Evolutionary conservation across 352 stramenopile genomes (phyloP).

Genomic region (Globisporangium heterothallicum): DNA sequence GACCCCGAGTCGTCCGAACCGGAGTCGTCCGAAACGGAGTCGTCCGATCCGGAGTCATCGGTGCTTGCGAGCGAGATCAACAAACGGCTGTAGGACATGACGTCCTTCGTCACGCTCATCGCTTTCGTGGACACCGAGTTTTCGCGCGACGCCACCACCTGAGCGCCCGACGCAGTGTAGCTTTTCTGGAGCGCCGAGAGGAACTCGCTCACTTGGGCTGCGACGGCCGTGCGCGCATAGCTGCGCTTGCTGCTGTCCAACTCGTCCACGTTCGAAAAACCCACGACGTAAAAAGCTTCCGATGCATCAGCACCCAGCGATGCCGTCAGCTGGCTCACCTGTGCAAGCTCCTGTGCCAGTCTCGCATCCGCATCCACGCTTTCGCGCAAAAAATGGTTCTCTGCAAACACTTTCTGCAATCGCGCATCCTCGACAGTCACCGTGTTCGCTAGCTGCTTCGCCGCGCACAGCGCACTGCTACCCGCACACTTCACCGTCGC

Average conservation of each 20-base stretch:
- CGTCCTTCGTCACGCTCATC: constrained; percentile 15
- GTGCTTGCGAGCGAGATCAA: constrained; percentile 16
- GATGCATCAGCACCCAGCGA: constrained; percentile 6
- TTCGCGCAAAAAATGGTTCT: background rate
- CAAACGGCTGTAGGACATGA: constrained; percentile 26
- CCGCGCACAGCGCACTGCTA: constrained; percentile 20
- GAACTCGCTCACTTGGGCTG: constrained; percentile 27
- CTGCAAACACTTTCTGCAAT: background rate
- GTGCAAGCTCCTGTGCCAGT: constrained; percentile 27
- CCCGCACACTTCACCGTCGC: constrained; percentile 24
- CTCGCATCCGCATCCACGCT: constrained; percentile 20
- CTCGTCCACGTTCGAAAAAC: constrained; percentile 17
- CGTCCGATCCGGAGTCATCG: constrained; percentile 8
- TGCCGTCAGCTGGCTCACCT: constrained; percentile 24
- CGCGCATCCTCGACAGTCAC: background rate
- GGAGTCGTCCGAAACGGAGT: background rate
- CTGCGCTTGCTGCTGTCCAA: constrained; percentile 22
- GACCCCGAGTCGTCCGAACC: constrained; percentile 3
- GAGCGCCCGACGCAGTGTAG: constrained; percentile 20
- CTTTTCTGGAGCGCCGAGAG: constrained; percentile 31
- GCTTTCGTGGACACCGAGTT: constrained; percentile 4
- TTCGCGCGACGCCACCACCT: constrained; percentile 26
- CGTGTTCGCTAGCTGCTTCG: constrained; percentile 6
- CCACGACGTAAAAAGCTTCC: constrained; percentile 17
- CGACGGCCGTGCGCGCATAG: constrained; percentile 19